A percentile compares a stretch with the other conserved stretches of the same genome.
phyloP scores from a whole-genome alignment of 78 protist genomes.

The Thecamonas trahens region DNA sequence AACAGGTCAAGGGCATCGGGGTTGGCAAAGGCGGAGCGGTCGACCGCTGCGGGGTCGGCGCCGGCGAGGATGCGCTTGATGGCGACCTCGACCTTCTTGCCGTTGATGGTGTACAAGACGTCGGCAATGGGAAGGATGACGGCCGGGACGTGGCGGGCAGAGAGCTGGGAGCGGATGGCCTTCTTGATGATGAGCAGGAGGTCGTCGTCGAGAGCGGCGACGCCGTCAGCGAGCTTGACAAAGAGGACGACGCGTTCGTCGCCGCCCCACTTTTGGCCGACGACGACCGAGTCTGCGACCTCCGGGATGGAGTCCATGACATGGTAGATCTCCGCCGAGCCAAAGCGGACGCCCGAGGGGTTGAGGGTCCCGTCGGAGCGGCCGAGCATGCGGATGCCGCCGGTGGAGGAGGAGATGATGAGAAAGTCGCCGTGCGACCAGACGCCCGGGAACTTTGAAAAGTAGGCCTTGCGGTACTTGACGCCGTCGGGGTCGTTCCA shows the following conservation, averaged over 20 bases:
- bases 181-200: not conserved
- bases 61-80: slow-evolving; percentile 14
- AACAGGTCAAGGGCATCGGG: slow-evolving; percentile 8
- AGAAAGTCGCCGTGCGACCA: slow-evolving; percentile 44
- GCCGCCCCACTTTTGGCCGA: slow-evolving; percentile 18
- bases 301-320: slow-evolving; percentile 5
- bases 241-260: slow-evolving; percentile 42
- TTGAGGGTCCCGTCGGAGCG: slow-evolving; percentile 35
- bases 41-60: not conserved
- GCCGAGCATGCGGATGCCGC: slow-evolving; percentile 35
- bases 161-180: slow-evolving; percentile 15
- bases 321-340: slow-evolving; percentile 28
- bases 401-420: not conserved
- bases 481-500: slow-evolving; percentile 12
- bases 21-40: not conserved
- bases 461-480: slow-evolving; percentile 30
- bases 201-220: not conserved
- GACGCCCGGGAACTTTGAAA: slow-evolving; percentile 2
- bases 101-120: slow-evolving; percentile 34
- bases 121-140: slow-evolving; percentile 3
- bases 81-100: slow-evolving; percentile 45
- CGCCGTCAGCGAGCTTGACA: slow-evolving; percentile 2
- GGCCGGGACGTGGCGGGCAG: slow-evolving; percentile 39
- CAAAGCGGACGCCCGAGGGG: slow-evolving; percentile 29
- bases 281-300: slow-evolving; percentile 19